Evolutionary conservation across 352 stramenopile genomes (phyloP).

Genomic region (Pythium diclinum): DNA sequence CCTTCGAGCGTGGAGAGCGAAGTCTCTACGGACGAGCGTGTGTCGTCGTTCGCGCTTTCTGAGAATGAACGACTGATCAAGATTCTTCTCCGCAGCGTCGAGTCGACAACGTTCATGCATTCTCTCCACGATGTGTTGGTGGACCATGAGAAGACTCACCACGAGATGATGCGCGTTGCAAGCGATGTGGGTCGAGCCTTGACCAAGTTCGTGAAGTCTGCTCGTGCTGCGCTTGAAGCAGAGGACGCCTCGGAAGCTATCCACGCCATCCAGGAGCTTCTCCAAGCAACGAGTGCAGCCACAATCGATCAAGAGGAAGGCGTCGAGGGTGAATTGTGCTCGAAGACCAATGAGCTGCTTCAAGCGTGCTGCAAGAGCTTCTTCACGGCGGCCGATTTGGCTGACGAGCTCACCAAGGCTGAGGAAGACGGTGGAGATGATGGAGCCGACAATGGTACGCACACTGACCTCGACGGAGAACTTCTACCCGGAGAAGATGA

Average conservation of each 20-base stretch:
- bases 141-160: constrained; percentile 35
- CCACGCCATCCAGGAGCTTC: constrained; percentile 1
- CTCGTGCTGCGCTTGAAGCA: neutral
- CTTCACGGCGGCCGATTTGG: constrained; percentile 67
- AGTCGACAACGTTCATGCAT: constrained; percentile 47
- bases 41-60: constrained; percentile 45
- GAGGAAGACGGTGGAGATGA: constrained; percentile 10
- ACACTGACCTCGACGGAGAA: neutral
- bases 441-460: neutral
- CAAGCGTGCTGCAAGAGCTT: constrained; percentile 52
- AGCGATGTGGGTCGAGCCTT: neutral
- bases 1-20: neutral
- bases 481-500: neutral
- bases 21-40: neutral
- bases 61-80: constrained; percentile 76
- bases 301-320: neutral
- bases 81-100: constrained; percentile 71
- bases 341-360: constrained; percentile 35
- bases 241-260: neutral
- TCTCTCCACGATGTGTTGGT: constrained; percentile 46
- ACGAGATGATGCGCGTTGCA: neutral
- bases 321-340: constrained; percentile 10
- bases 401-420: constrained; percentile 45
- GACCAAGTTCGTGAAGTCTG: neutral
- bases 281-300: neutral